These are phyloP conservation scores for Thozetella sp. DNA, from an alignment of 495 filamentous ascomycete species.

Conservation along the genomic window DNA sequence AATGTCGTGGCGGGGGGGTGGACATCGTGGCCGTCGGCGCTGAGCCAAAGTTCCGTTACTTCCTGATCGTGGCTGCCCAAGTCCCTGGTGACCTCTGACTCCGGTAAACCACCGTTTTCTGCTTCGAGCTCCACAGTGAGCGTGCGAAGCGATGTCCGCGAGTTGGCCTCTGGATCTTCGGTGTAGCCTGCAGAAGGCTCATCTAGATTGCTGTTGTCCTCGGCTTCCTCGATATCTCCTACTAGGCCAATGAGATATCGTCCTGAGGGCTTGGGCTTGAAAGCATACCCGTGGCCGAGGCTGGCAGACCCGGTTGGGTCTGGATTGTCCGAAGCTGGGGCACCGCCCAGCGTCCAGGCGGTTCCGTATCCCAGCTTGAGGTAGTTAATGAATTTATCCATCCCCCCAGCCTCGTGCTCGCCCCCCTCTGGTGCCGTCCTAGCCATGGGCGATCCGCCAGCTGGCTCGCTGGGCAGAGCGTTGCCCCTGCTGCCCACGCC, in stretches of 20 bases:
- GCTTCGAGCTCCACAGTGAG: slow-evolving; percentile 51
- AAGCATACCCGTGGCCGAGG: not conserved
- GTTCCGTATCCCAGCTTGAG: slow-evolving; percentile 59
- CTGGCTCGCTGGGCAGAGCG: not conserved
- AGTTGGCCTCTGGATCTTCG: slow-evolving; percentile 31
- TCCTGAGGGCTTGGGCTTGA: slow-evolving; percentile 35
- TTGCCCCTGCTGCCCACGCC: not conserved
- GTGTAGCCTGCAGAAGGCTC: slow-evolving; percentile 21
- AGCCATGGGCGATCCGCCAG: not conserved
- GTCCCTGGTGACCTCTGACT: slow-evolving; percentile 40
- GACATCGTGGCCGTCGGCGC: slow-evolving; percentile 15
- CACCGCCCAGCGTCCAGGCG: slow-evolving; percentile 46
- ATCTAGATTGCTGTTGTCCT: slow-evolving; percentile 18
- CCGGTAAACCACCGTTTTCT: slow-evolving; percentile 27
- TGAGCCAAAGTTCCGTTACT: slow-evolving; percentile 12
- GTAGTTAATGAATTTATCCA: slow-evolving; percentile 48
- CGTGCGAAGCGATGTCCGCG: slow-evolving; percentile 44
- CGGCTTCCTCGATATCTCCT: slow-evolving; percentile 55
- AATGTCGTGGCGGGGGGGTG: slow-evolving; percentile 22
- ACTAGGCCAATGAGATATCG: slow-evolving; percentile 74
- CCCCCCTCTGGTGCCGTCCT: not conserved
- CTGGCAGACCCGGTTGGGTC: not conserved
- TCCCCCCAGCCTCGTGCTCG: slow-evolving; percentile 23
- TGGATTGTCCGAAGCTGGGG: slow-evolving; percentile 6
- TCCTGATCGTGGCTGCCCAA: slow-evolving; percentile 40